Conservation (phyloP, 768 basidiomycete genomes). For the Suillus sp. region DNA sequence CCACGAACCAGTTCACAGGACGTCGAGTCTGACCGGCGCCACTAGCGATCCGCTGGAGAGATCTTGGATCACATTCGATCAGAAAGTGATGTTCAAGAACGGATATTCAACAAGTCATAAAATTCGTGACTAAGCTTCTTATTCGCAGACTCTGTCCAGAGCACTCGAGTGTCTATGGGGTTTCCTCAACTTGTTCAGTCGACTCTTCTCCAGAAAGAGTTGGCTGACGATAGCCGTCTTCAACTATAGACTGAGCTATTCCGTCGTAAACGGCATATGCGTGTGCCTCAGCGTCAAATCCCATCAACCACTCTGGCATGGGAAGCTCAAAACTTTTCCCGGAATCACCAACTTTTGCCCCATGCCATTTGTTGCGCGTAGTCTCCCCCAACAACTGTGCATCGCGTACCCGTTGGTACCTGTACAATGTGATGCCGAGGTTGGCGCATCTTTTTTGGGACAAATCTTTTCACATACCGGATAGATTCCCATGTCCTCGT, state of each 20-base stretch:
- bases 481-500: constrained; percentile 20
- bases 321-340: constrained; percentile 20
- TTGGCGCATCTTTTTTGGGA: neutral
- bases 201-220: neutral
- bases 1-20: too few relatives aligned
- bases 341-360: constrained; percentile 20
- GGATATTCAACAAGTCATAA: neutral
- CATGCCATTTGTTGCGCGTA: constrained; percentile 29
- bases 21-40: neutral
- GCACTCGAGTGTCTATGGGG: neutral
- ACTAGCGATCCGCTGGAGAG: neutral
- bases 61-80: neutral
- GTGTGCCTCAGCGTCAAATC: constrained; percentile 31
- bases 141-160: neutral
- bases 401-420: constrained; percentile 27
- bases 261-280: constrained; percentile 24
- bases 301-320: constrained; percentile 31
- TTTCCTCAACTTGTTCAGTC: neutral
- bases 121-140: neutral
- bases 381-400: constrained; percentile 29
- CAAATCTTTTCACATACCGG: constrained; percentile 10
- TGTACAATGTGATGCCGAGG: constrained; percentile 10
- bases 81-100: constrained; percentile 4
- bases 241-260: constrained; percentile 22
- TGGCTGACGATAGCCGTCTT: constrained; percentile 29